phyloP scores from a whole-genome alignment of 1,284 basidiomycete genomes.

The Ceratobasidium papillatum region DNA sequence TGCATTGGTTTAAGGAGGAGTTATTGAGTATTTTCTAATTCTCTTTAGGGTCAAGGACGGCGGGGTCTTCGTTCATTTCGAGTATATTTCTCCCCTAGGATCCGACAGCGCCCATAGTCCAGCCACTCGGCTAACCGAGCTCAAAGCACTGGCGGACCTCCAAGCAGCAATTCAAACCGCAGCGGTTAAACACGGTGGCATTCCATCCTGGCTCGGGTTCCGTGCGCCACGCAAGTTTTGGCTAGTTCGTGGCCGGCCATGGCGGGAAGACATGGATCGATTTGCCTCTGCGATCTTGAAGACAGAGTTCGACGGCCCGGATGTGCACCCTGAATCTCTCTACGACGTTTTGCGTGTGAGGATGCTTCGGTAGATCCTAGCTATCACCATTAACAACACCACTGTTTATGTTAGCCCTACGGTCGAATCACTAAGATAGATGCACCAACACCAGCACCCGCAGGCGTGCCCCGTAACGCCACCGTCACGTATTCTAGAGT shows the following conservation, averaged over 20 bases:
- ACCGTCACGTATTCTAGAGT: conserved; percentile 69
- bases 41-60: conserved; percentile 69
- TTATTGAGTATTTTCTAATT: not conserved
- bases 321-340: conserved; percentile 78
- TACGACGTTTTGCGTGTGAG: conserved; percentile 75
- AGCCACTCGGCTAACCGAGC: conserved; percentile 53
- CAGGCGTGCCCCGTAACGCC: conserved; percentile 73
- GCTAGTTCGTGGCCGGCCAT: conserved; percentile 84
- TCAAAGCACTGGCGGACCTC: conserved; percentile 56
- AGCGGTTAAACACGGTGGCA: conserved; percentile 59
- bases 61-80: conserved; percentile 86
- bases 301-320: conserved; percentile 87
- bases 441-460: conserved; percentile 67
- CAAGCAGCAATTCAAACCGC: conserved; percentile 59
- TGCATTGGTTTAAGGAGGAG: not conserved
- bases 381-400: not conserved
- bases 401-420: conserved; percentile 66
- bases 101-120: conserved; percentile 45
- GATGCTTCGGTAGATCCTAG: conserved; percentile 41
- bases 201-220: conserved; percentile 71
- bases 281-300: conserved; percentile 78
- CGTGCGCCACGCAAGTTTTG: conserved; percentile 66
- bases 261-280: conserved; percentile 88
- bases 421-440: conserved; percentile 79
- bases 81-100: conserved; percentile 59